Evolutionary conservation across 176 grass and related monocot genomes (phyloP), one percentile per base, ranked within the genome.

Genomic region (Bothriochloa decipiens): DNA sequence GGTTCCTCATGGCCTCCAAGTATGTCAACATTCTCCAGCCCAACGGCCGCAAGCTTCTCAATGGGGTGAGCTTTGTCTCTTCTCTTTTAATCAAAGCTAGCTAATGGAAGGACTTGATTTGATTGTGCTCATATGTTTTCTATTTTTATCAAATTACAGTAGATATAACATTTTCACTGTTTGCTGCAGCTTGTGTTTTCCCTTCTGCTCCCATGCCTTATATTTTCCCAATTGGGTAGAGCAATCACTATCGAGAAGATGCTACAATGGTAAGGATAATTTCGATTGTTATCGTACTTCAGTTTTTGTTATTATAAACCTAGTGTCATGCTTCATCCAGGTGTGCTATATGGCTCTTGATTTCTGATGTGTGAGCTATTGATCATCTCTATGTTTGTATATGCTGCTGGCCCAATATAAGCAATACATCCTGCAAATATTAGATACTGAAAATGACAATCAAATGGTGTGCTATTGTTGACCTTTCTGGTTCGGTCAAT

Each of bases 1-100:
- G 97, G 13, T 96, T 89, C 91, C 91, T 99, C 32, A 99, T 99
- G 97, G 93, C 97, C 22, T 96, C 90, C 68, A 99, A 99, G 81
- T 91, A 99, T 63, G 63, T 96, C 75, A 99, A 94, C 62, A 96
- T 96, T 47, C 97, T 99, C 69, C 88, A 94, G 81, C 87, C 93
- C 67, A 96, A 96, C 74, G 93, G 97, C 29, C 89, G 97, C 50
- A 96, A 86, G 81, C 91, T 99, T 88, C 93, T 99, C 45, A 99
- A 96, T 47, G 97, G 97, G 93, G 97, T 99, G 84, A 87, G 75
- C 61, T 41, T 71, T 76, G 23, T 79, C 15, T 72, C 9, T 76
- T 86, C 18, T 76, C 12, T 80, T 86, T 46, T 80, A n/a, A 69
- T 68, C 43, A 72, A 82, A 41, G 22, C 53, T 83, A 75, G 62